Conservation (phyloP, 768 basidiomycete species). For the Vararia minispora region DNA sequence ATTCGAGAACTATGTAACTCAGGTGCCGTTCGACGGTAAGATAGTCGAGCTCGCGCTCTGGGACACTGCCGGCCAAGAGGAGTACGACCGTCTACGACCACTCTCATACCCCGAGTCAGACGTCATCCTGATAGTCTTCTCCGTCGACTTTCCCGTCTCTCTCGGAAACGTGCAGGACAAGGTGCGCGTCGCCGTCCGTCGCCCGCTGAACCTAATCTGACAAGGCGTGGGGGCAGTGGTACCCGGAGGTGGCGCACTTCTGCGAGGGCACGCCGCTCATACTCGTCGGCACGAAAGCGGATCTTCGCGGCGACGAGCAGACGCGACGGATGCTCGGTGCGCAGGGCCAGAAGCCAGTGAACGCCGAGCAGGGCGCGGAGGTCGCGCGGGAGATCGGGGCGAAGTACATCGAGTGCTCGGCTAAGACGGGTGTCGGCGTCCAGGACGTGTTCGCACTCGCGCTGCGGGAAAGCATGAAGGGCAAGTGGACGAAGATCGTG, state of each 20-base stretch:
- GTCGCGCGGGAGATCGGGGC: conserved; percentile 93
- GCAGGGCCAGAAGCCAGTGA: conserved; percentile 76
- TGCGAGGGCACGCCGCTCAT: conserved; percentile 84
- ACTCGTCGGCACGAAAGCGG: conserved; percentile 89
- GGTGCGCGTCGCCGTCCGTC: conserved; percentile 29
- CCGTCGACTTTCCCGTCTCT: conserved; percentile 84
- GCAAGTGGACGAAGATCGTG: conserved; percentile 63
- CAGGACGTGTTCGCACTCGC: conserved; percentile 89
- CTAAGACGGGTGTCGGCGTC: conserved; percentile 84
- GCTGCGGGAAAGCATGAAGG: conserved; percentile 79
- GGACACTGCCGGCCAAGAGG: conserved; percentile 97
- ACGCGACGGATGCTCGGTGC: conserved; percentile 84
- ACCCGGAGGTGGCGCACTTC: conserved; percentile 87
- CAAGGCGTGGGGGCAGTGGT: conserved; percentile 49
- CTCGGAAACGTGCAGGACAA: conserved; percentile 87
- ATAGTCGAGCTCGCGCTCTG: conserved; percentile 93
- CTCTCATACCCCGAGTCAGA: conserved; percentile 83
- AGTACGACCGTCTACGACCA: conserved; percentile 84
- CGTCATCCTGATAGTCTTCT: conserved; percentile 91
- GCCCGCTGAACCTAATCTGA: conserved; percentile 1
- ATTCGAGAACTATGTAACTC: conserved; percentile 89
- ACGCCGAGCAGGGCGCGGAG: conserved; percentile 68
- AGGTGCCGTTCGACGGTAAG: conserved; percentile 79
- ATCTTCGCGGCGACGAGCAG: conserved; percentile 77
- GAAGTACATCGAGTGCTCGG: conserved; percentile 87